Evolutionary conservation across 768 basidiomycete genomes (phyloP).

Genomic region (Leccinum incarnatum): DNA sequence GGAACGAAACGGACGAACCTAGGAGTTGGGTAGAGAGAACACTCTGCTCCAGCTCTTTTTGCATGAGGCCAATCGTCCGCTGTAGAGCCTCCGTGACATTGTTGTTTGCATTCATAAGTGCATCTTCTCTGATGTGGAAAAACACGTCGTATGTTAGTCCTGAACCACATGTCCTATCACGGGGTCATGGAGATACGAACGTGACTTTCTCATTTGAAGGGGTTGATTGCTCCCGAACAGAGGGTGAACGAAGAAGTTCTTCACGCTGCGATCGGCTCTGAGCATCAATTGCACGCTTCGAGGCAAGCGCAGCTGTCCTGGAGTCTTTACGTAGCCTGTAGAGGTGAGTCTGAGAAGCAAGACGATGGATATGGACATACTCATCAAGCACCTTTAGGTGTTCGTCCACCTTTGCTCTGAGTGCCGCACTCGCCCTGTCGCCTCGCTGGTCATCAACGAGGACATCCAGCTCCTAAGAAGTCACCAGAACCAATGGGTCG

Average conservation of each 20-base stretch:
- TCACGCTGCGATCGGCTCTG: slow-evolving; percentile 58
- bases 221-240: slow-evolving; percentile 43
- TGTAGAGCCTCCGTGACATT: slow-evolving; percentile 87
- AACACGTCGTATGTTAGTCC: slow-evolving; percentile 1
- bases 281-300: slow-evolving; percentile 71
- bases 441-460: slow-evolving; percentile 71
- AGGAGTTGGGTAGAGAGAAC: slow-evolving; percentile 85
- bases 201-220: slow-evolving; percentile 54
- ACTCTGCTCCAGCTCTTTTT: slow-evolving; percentile 87
- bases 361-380: slow-evolving; percentile 39
- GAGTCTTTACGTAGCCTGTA: slow-evolving; percentile 58
- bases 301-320: slow-evolving; percentile 65
- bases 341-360: not conserved
- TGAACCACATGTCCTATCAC: not conserved
- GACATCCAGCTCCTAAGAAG: slow-evolving; percentile 58
- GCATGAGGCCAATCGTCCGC: slow-evolving; percentile 83
- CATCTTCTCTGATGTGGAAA: slow-evolving; percentile 61
- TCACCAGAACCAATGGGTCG: not conserved
- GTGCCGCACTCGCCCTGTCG: slow-evolving; percentile 47
- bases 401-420: slow-evolving; percentile 49
- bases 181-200: slow-evolving; percentile 39
- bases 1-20: slow-evolving; percentile 41
- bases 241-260: slow-evolving; percentile 61
- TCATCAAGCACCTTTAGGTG: slow-evolving; percentile 45
- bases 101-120: slow-evolving; percentile 83